A percentile compares a stretch with the other conserved stretches of the same genome.
phyloP scores from a whole-genome alignment of 352 stramenopile genomes.

The Phytophthora sansomeana region DNA sequence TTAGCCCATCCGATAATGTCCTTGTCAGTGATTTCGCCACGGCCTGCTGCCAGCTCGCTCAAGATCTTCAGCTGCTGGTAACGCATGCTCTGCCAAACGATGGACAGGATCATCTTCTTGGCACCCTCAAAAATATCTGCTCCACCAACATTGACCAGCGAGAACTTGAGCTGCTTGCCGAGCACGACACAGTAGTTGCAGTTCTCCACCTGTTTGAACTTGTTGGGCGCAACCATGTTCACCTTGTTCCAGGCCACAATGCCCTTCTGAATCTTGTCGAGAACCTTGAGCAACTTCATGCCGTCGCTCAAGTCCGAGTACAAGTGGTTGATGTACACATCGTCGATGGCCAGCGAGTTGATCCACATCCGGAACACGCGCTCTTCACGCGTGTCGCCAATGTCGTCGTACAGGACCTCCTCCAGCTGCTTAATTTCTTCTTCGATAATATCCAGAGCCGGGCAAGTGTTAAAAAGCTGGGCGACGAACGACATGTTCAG shows the following conservation, averaged over 20 bases:
- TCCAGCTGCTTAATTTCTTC: conserved; percentile 89
- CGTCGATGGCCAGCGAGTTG: conserved; percentile 92
- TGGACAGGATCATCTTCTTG: conserved; percentile 94
- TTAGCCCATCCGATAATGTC: conserved; percentile 90
- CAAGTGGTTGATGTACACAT: conserved; percentile 92
- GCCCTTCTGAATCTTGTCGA: conserved; percentile 92
- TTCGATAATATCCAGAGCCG: conserved; percentile 81
- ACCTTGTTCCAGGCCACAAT: conserved; percentile 91
- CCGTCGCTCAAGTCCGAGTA: conserved; percentile 91
- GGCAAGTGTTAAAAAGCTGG: conserved; percentile 94
- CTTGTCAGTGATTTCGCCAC: conserved; percentile 74
- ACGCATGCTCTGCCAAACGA: conserved; percentile 96
- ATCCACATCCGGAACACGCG: conserved; percentile 94
- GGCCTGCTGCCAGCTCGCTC: conserved; percentile 58
- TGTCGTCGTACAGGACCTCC: conserved; percentile 89
- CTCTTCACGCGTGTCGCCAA: conserved; percentile 88
- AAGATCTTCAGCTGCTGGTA: conserved; percentile 91
- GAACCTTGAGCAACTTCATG: conserved; percentile 89
- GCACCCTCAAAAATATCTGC: conserved; percentile 93
- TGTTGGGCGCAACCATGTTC: conserved; percentile 90
- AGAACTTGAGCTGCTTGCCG: conserved; percentile 90
- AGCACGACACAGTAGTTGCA: conserved; percentile 92
- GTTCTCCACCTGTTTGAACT: conserved; percentile 92
- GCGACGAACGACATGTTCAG: conserved; percentile 92
- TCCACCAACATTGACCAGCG: conserved; percentile 91